Base-by-base conservation (phyloP, 306 rosid genomes). In the Lithocarpus polystachyus region DNA sequence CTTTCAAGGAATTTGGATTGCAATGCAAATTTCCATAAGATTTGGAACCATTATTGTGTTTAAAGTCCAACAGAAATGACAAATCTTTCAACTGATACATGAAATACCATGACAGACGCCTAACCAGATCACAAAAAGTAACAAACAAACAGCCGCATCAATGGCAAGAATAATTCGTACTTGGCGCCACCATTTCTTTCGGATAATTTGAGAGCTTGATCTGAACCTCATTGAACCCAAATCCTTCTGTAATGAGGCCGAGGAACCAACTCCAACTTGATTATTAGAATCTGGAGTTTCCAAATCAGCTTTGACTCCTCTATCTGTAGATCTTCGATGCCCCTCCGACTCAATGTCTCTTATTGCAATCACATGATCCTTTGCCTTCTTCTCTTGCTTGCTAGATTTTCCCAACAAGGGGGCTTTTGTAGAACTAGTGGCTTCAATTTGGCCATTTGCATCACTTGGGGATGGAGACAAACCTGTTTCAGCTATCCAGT, bases 131-230 rank as follows among this genome's bases (percentile, higher is more conserved):
- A 81, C 79, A 70, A 91, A 84, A 72, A 93, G 83, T 79, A 85
- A 73, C 53, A 93, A 20, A 76, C 98, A 93, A 60, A 91, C 86
- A 73, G 87, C 97, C 14, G 90, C 97, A 87, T 91, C 95, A n/a
- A 93, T 84, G 31, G 98, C 98, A 67, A 93, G 91, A 64, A 92
- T 90, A 81, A 93, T 90, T 62, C 92, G 86, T 73, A 93, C 97
- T 81, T 91, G 98, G 77, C 88, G 97, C 91, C 97, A 91, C 97
- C 93, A 93, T 80, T 84, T 90, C 84, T 84, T 87, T 9, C 87
- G 95, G 59, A 82, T 77, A 77, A 88, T 86, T 80, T 83, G 97
- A 68, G 93, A 80, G 70, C 79, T 61, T 1, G 92, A 81, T 84
- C 97, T 85, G 56, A 83, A 84, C 86, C 95, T 89, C 92, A 84